Percentiles rank a stretch among this genome's conserved stretches.
Evolutionary conservation across 2,329 filamentous ascomycete species (phyloP).

Genomic region (Trichoderma citrinoviride): DNA sequence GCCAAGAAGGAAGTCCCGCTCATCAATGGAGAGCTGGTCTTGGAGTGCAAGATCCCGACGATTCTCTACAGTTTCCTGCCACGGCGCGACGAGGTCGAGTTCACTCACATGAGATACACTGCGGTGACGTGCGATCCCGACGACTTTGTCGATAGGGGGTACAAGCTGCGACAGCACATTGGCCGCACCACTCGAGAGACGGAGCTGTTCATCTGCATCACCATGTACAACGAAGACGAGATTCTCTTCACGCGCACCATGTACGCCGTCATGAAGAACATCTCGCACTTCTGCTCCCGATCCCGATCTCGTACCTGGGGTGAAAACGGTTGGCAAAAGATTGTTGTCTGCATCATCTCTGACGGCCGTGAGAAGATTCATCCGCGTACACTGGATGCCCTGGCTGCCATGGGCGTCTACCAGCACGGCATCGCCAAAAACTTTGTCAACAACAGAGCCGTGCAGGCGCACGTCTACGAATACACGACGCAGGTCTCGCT

Average conservation of each 20-base stretch:
- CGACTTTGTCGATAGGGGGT: slow-evolving; percentile 83
- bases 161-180: slow-evolving; percentile 89
- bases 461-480: slow-evolving; percentile 96
- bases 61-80: slow-evolving; percentile 97
- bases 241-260: slow-evolving; percentile 95
- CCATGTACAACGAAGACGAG: slow-evolving; percentile 99
- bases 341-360: slow-evolving; percentile 94
- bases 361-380: slow-evolving; percentile 90
- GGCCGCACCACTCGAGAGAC: slow-evolving; percentile 82
- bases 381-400: slow-evolving; percentile 84
- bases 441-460: slow-evolving; percentile 90
- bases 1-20: slow-evolving; percentile 90
- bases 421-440: slow-evolving; percentile 99
- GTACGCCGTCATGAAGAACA: slow-evolving; percentile 98
- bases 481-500: slow-evolving; percentile 98
- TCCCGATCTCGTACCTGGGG: slow-evolving; percentile 95
- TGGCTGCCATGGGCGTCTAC: slow-evolving; percentile 96
- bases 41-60: slow-evolving; percentile 98
- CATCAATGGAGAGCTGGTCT: slow-evolving; percentile 94
- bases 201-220: slow-evolving; percentile 93
- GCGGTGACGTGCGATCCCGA: slow-evolving; percentile 98
- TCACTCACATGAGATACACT: slow-evolving; percentile 98
- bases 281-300: slow-evolving; percentile 91
- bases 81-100: slow-evolving; percentile 87
- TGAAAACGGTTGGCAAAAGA: slow-evolving; percentile 97